Evolutionary conservation across 768 basidiomycete genomes (phyloP), one percentile per base, ranked within the genome.

Genomic region (Xerocomellus chrysenteron): DNA sequence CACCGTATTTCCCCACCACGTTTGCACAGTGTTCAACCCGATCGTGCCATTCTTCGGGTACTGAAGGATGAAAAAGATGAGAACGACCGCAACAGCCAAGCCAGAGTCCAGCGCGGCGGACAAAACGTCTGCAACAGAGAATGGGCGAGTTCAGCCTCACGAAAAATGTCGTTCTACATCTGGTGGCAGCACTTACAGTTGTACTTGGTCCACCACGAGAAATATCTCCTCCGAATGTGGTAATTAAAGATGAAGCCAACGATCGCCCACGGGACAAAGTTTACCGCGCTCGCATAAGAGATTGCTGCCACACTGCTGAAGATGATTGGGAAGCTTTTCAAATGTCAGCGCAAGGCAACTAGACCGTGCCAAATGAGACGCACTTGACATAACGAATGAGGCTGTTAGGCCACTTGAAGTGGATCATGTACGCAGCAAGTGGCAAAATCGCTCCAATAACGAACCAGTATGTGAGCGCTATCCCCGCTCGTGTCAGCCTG

Each of bases 21-120:
- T 50, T 57, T 81, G 80, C 42, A 90, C 66, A 8, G 57, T 84
- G 35, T 74, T 72, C 12, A 65, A 5, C 7, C 85, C 88, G 58
- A 90, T 87, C 12, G 70, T 71, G 4, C 87, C 86, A 53, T 87
- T 78, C 54, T 59, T 59, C 2, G 87, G 88, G 62, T 82, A 88
- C 69, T 90, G 83, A n/a, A 88, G 75, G 37, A 66, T 60, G 68
- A 86, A 85, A 73, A 83, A 86, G 41, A 87, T 78, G 46, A 83
- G 24, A 26, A 88, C 71, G 4, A 79, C 70, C 21, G 79, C 71
- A 17, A 88, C 60, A 0, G 86, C 86, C 10, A 87, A 74, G n/a
- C 88, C 87, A 14, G 87, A 80, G 61, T 88, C 88, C 61, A 90
- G 63, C 4, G 85, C 88, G 11, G 87, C 85, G 8, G 87, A 88